phyloP scores from a whole-genome alignment of 2,329 filamentous ascomycete species.

The Cercospora brassicicola region DNA sequence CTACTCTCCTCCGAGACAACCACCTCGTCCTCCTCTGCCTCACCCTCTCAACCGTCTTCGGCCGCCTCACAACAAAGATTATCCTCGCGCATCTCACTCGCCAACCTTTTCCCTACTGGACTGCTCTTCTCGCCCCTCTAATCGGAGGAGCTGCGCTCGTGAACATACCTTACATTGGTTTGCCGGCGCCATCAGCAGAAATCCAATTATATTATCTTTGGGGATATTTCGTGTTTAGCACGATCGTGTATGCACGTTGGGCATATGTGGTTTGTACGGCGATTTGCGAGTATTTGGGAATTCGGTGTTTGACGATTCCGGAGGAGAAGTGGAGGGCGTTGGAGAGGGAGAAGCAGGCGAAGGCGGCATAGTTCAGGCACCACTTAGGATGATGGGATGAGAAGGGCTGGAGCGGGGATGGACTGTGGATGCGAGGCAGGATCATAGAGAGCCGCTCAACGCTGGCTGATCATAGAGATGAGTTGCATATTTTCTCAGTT shows the following conservation, averaged over 20 bases:
- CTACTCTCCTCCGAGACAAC: constrained; percentile 76
- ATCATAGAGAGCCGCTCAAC: constrained; percentile 8
- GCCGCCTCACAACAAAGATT: constrained; percentile 97
- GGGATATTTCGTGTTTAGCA: constrained; percentile 77
- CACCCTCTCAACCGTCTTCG: constrained; percentile 95
- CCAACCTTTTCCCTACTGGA: constrained; percentile 97
- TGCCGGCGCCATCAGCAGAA: constrained; percentile 60
- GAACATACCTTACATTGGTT: constrained; percentile 76
- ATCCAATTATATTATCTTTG: constrained; percentile 80
- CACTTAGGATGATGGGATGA: too few species aligned
- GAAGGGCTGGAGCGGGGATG: too few species aligned
- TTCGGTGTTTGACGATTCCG: constrained; percentile 87
- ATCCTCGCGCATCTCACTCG: constrained; percentile 92
- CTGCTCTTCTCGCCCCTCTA: constrained; percentile 82
- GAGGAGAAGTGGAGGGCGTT: constrained; percentile 39
- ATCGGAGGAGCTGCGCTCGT: constrained; percentile 79
- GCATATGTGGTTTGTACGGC: constrained; percentile 84
- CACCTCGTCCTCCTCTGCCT: constrained; percentile 88
- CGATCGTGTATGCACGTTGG: constrained; percentile 89
- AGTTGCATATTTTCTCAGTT: not conserved
- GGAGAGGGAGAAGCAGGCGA: constrained; percentile 27
- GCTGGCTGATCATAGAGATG: not conserved
- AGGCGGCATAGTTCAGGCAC: not conserved
- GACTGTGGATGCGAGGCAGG: too few species aligned
- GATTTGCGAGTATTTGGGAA: constrained; percentile 89